Conservation (phyloP, 2,329 filamentous ascomycete species). For the Diaporthe eres region DNA sequence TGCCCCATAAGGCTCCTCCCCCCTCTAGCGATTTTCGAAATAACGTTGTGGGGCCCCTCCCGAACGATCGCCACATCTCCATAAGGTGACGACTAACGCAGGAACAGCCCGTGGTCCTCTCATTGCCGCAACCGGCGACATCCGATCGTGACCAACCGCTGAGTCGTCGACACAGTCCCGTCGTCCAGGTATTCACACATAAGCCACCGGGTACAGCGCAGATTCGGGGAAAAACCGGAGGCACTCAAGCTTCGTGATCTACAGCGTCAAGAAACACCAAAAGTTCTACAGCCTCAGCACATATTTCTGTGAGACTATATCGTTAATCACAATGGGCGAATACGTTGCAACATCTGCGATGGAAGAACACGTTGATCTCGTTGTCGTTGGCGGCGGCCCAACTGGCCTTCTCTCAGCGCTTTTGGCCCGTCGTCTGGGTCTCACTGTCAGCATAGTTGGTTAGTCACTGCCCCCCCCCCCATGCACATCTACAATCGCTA, state of each 20-base stretch:
- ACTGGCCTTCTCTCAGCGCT: constrained; percentile 62
- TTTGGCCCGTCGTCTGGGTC: constrained; percentile 57
- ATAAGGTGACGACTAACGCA: neutral
- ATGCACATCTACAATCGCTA: neutral
- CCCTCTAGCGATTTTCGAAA: neutral
- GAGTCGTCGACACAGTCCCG: constrained; percentile 16
- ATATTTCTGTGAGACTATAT: neutral
- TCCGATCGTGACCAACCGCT: neutral
- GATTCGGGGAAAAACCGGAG: neutral
- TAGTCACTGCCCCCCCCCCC: neutral
- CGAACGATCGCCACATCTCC: constrained; percentile 13
- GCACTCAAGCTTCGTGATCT: neutral
- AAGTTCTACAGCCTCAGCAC: neutral
- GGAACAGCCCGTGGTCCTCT: constrained; percentile 3
- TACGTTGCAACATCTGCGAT: neutral
- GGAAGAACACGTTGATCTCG: constrained; percentile 50
- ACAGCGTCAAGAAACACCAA: no score
- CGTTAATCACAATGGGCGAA: neutral
- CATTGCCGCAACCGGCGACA: neutral
- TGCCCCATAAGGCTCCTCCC: constrained; percentile 12
- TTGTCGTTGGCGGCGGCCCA: constrained; percentile 60
- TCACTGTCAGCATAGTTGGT: constrained; percentile 58
- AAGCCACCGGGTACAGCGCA: neutral
- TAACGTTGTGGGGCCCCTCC: constrained; percentile 13
- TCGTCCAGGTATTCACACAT: neutral